phyloP scores from a whole-genome alignment of 177 flowering plant species.

The Vitis hybrid region DNA sequence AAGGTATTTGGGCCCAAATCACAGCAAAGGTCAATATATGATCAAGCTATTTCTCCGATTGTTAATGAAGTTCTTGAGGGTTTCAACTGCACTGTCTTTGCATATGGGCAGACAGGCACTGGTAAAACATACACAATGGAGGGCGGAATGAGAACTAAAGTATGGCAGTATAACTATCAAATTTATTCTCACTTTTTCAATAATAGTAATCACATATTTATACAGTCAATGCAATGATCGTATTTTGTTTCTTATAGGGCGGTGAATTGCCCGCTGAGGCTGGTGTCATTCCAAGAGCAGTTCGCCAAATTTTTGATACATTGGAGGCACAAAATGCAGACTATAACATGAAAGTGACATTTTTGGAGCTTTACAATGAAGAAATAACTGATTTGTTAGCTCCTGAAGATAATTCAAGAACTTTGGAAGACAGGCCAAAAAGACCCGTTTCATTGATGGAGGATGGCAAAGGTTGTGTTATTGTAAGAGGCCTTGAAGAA shows the following conservation, averaged over 20 bases:
- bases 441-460: conserved; percentile 82
- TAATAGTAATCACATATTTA: neutral
- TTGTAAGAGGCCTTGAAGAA: conserved; percentile 91
- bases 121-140: conserved; percentile 97
- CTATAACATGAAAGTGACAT: conserved; percentile 89
- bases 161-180: conserved; percentile 12
- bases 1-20: conserved; percentile 91
- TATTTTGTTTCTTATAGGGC: conserved; percentile 29
- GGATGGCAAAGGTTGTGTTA: conserved; percentile 85
- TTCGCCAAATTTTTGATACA: conserved; percentile 80
- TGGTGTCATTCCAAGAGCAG: conserved; percentile 93
- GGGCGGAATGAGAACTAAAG: conserved; percentile 82
- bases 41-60: conserved; percentile 76
- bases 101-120: conserved; percentile 92
- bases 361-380: conserved; percentile 89
- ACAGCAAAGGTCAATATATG: conserved; percentile 82
- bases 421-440: conserved; percentile 61
- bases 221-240: neutral
- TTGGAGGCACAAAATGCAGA: conserved; percentile 87
- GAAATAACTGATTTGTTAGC: conserved; percentile 82
- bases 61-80: conserved; percentile 89
- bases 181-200: neutral
- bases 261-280: conserved; percentile 81
- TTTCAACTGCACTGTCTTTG: conserved; percentile 90
- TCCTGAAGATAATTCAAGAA: conserved; percentile 53